These are phyloP conservation scores for Dactylellina drechsleri DNA, from an alignment of 2,329 filamentous ascomycete species.

Conservation along the genomic window DNA sequence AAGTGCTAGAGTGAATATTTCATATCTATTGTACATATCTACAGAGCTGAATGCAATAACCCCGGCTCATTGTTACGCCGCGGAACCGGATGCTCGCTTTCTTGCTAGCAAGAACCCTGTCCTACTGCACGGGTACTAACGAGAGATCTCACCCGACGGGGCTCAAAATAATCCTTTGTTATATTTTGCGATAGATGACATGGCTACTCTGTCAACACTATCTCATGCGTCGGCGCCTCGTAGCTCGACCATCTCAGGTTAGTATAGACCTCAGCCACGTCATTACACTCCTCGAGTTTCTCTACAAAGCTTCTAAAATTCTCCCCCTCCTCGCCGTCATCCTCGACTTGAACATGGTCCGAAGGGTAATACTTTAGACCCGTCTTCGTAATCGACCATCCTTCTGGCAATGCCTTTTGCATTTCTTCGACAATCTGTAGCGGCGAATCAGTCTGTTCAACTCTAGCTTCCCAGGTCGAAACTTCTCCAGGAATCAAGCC, in stretches of 20 bases:
- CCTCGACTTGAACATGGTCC: conserved; percentile 33
- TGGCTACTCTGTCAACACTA: conserved; percentile 30
- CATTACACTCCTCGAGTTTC: conserved; percentile 43
- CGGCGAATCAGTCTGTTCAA: conserved; percentile 44
- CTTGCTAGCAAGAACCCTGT: no score
- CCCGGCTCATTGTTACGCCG: no score
- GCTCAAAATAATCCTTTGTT: not conserved
- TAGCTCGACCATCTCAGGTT: conserved; percentile 48
- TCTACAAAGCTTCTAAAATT: conserved; percentile 38
- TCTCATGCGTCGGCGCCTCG: conserved; percentile 40
- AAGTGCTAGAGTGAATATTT: no score
- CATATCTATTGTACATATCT: no score
- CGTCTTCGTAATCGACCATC: conserved; percentile 50
- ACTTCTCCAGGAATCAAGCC: conserved; percentile 37
- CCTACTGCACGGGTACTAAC: no score
- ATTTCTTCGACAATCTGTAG: conserved; percentile 51
- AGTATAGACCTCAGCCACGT: conserved; percentile 48
- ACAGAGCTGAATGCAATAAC: no score
- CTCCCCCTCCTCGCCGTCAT: conserved; percentile 38
- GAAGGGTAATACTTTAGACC: conserved; percentile 50
- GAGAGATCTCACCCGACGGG: no score
- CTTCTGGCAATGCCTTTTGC: conserved; percentile 48
- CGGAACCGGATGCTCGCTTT: no score
- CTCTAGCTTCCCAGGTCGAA: conserved; percentile 46
- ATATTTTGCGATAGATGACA: not conserved